Evolutionary conservation across 208 protist species (phyloP).

Genomic region (Leishmania martiniquensis): DNA sequence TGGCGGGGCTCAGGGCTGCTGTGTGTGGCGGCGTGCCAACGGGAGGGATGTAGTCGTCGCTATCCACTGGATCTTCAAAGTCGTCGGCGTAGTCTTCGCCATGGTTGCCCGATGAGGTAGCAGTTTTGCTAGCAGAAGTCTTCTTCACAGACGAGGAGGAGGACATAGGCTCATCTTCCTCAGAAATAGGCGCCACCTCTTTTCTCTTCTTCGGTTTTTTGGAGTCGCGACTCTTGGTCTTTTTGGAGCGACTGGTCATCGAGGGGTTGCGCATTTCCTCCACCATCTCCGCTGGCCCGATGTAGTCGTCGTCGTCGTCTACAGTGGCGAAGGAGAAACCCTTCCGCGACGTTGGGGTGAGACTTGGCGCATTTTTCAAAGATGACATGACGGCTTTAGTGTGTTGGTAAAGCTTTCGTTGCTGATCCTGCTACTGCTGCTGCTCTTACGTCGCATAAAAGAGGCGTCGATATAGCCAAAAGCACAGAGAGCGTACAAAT

Average conservation of each 20-base stretch:
- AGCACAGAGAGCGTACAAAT: neutral
- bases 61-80: conserved; percentile 42
- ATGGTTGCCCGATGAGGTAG: conserved; percentile 18
- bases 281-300: conserved; percentile 28
- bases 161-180: conserved; percentile 6
- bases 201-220: conserved; percentile 35
- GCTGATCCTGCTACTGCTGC: neutral
- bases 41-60: conserved; percentile 55
- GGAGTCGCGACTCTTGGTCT: conserved; percentile 28
- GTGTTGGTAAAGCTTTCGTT: neutral
- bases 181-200: conserved; percentile 10
- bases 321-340: conserved; percentile 24
- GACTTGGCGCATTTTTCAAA: conserved; percentile 48
- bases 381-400: conserved; percentile 11
- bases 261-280: conserved; percentile 15
- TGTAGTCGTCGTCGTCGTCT: conserved; percentile 67
- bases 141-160: conserved; percentile 30
- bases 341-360: conserved; percentile 36
- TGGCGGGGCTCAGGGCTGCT: conserved; percentile 2
- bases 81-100: conserved; percentile 48
- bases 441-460: neutral
- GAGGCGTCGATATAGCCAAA: neutral
- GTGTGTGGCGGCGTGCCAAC: conserved; percentile 13
- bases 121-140: conserved; percentile 14
- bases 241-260: conserved; percentile 33